These are phyloP conservation scores for Venturia aucupariae DNA, from an alignment of 2,329 filamentous ascomycete species.

Conservation along the genomic window DNA sequence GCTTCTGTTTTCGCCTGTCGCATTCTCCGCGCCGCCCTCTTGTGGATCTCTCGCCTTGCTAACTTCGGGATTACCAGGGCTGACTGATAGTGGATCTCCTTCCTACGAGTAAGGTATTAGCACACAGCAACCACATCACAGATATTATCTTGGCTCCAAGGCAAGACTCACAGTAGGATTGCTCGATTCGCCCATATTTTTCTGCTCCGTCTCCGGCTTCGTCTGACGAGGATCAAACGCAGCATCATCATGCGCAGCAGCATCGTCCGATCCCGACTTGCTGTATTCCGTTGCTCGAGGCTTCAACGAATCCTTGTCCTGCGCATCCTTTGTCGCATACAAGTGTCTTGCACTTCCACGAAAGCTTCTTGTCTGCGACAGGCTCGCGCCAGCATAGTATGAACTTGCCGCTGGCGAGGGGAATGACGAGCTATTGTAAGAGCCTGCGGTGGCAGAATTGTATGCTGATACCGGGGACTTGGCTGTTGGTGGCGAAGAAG, in stretches of 20 bases:
- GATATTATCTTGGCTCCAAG: not conserved
- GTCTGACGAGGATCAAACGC: conserved; percentile 64
- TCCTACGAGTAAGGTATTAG: conserved; percentile 18
- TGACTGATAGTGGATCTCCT: conserved; percentile 48
- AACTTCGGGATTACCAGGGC: conserved; percentile 51
- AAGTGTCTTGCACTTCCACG: not conserved
- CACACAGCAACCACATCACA: not conserved
- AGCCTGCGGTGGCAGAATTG: not conserved
- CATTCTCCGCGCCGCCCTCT: conserved; percentile 1
- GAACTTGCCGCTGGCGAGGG: not conserved
- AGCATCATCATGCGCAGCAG: conserved; percentile 46
- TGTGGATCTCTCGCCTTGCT: conserved; percentile 37
- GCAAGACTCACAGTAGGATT: not conserved
- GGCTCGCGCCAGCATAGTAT: not conserved
- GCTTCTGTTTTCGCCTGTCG: conserved; percentile 21
- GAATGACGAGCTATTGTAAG: not conserved
- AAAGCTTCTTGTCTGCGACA: not conserved
- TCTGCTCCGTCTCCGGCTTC: conserved; percentile 52
- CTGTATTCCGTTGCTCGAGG: conserved; percentile 58
- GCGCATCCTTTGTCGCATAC: conserved; percentile 33
- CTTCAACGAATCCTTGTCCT: conserved; percentile 50
- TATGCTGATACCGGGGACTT: not conserved
- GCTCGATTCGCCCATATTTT: conserved; percentile 19
- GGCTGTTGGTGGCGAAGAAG: not conserved
- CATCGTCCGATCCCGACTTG: conserved; percentile 54